These are phyloP conservation scores for Scenedesmus sp. DNA, from an alignment of 163 green algal species.

Conservation along the genomic window DNA sequence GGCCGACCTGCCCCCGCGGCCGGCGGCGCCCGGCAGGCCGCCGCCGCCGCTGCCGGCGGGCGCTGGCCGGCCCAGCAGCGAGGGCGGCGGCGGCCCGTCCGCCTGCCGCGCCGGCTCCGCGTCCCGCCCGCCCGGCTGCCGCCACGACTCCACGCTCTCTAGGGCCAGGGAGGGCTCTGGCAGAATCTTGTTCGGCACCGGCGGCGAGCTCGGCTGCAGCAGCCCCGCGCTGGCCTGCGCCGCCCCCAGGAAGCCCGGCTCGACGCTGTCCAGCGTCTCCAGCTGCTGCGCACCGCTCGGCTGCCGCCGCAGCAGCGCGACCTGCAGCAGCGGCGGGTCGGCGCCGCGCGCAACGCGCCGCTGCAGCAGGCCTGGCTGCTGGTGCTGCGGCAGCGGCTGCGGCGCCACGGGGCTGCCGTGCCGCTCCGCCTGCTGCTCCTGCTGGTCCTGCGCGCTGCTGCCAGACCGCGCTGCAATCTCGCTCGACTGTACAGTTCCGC, in stretches of 20 bases:
- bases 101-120: background rate
- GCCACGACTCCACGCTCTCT: background rate
- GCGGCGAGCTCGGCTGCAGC: constrained; percentile 6
- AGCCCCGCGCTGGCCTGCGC: background rate
- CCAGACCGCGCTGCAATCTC: too few species aligned
- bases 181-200: background rate
- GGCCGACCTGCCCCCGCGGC: too few species aligned
- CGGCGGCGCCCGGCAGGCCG: too few species aligned
- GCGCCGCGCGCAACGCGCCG: too few species aligned
- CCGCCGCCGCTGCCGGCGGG: background rate
- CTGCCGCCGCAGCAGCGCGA: background rate
- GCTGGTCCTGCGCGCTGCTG: background rate
- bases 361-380: too few species aligned
- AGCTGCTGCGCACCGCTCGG: background rate
- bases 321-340: too few species aligned
- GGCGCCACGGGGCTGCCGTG: too few species aligned
- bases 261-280: background rate
- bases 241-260: background rate
- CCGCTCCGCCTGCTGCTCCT: background rate
- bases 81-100: too few species aligned
- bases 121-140: constrained; percentile 4
- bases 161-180: background rate
- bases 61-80: background rate
- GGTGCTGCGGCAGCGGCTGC: too few species aligned
- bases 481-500: background rate